A percentile compares a stretch with the other conserved stretches of the same genome.
Conservation (phyloP, 768 basidiomycete genomes). For the Agaricus bisporus region DNA sequence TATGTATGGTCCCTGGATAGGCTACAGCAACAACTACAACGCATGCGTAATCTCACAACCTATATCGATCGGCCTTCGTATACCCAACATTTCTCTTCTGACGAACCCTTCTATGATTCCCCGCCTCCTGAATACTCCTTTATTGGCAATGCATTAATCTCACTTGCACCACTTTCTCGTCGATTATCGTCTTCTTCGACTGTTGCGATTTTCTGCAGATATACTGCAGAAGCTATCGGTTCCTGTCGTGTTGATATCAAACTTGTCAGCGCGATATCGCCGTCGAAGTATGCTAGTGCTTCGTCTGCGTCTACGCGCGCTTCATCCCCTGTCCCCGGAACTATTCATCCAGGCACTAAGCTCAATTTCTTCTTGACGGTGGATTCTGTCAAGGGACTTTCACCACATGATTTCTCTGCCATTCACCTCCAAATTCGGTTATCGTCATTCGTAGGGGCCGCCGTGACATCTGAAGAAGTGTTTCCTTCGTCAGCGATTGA, state of each 20-base stretch:
- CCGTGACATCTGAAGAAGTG: constrained; percentile 68
- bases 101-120: constrained; percentile 89
- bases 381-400: constrained; percentile 84
- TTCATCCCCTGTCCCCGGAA: constrained; percentile 65
- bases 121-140: constrained; percentile 89
- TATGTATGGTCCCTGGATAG: constrained; percentile 90
- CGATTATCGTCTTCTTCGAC: constrained; percentile 67
- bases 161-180: constrained; percentile 75
- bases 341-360: constrained; percentile 71
- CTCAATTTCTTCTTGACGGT: constrained; percentile 81
- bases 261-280: constrained; percentile 62
- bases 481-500: constrained; percentile 74
- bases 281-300: constrained; percentile 52
- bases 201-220: constrained; percentile 88
- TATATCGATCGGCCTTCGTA: constrained; percentile 92
- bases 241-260: constrained; percentile 86
- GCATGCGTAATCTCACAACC: constrained; percentile 89
- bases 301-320: constrained; percentile 67
- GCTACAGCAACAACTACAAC: constrained; percentile 81
- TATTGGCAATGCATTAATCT: constrained; percentile 81
- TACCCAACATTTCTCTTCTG: constrained; percentile 88
- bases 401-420: constrained; percentile 82
- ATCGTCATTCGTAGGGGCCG: constrained; percentile 78
- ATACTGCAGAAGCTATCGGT: constrained; percentile 93
- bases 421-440: constrained; percentile 86